These are phyloP conservation scores for Boletales sp. DNA, from an alignment of 768 basidiomycete species.

Conservation along the genomic window DNA sequence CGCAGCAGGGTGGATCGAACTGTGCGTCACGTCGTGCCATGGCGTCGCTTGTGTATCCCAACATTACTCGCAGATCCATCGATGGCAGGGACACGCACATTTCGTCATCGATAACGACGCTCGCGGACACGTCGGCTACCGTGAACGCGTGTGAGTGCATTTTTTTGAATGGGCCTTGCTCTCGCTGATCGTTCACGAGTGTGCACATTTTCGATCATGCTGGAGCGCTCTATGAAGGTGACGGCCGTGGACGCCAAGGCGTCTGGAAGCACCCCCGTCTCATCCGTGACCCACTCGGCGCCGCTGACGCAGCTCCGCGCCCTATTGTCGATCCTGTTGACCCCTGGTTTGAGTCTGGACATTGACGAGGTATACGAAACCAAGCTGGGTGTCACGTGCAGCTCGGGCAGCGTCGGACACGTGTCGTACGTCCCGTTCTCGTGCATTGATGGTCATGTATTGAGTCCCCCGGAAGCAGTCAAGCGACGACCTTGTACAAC, in stretches of 20 bases:
- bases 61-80: constrained; percentile 17
- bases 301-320: constrained; percentile 55
- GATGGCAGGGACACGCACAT: constrained; percentile 25
- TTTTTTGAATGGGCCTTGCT: constrained; percentile 10
- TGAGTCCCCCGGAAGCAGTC: constrained; percentile 13
- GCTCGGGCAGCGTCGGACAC: constrained; percentile 43
- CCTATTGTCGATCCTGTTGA: constrained; percentile 62
- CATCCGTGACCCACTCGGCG: constrained; percentile 29
- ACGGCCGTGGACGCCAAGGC: constrained; percentile 48
- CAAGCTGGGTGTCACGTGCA: constrained; percentile 47
- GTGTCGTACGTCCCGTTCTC: constrained; percentile 39
- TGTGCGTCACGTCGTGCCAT: constrained; percentile 42
- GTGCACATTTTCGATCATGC: constrained; percentile 46
- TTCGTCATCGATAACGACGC: constrained; percentile 22
- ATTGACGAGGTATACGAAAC: constrained; percentile 67
- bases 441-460: neutral
- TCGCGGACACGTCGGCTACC: constrained; percentile 16
- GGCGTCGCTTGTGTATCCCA: neutral
- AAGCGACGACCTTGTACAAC: constrained; percentile 41
- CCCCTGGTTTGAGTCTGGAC: constrained; percentile 63
- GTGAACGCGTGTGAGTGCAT: constrained; percentile 23
- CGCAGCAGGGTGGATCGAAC: constrained; percentile 69
- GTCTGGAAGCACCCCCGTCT: constrained; percentile 46
- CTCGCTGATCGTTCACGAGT: constrained; percentile 35
- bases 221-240: constrained; percentile 51